A percentile compares a stretch with the other conserved stretches of the same genome.
These are phyloP conservation scores for Hypomyces rosellus DNA, from an alignment of 2,329 filamentous ascomycete genomes.

Conservation along the genomic window DNA sequence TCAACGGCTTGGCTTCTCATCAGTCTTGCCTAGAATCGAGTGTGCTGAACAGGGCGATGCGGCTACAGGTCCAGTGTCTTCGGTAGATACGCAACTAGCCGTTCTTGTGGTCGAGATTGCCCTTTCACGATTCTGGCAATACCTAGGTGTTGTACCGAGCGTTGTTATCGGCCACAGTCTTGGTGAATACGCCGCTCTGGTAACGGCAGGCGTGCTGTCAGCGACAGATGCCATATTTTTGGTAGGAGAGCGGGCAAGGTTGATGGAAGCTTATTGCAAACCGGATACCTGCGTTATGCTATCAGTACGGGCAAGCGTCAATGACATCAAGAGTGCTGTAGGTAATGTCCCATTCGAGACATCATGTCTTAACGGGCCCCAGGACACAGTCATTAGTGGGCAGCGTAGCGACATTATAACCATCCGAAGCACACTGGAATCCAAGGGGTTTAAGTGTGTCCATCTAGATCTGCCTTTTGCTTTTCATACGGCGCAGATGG, in stretches of 20 bases:
- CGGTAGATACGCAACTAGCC: conserved; percentile 31
- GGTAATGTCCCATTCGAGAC: conserved; percentile 25
- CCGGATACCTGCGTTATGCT: conserved; percentile 29
- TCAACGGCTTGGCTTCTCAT: conserved; percentile 29
- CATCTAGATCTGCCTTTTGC: conserved; percentile 30
- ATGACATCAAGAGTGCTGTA: conserved; percentile 14
- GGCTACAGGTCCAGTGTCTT: conserved; percentile 12
- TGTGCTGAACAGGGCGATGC: conserved; percentile 28
- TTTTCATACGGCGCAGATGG: conserved; percentile 32
- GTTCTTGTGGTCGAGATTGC: conserved; percentile 36
- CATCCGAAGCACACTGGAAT: conserved; percentile 1
- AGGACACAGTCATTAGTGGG: conserved; percentile 47
- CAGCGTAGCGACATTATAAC: conserved; percentile 9
- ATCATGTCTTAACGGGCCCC: conserved; percentile 58
- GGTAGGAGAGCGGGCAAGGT: conserved; percentile 51
- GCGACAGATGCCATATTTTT: conserved; percentile 55
- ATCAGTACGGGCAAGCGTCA: conserved; percentile 21
- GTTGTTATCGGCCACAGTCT: conserved; percentile 48
- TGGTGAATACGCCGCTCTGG: conserved; percentile 57
- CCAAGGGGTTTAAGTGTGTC: conserved; percentile 25
- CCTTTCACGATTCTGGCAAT: conserved; percentile 34
- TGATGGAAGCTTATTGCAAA: conserved; percentile 50
- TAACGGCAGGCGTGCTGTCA: conserved; percentile 56
- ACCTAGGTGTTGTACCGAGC: conserved; percentile 33
- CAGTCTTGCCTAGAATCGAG: conserved; percentile 36